Percentiles rank a stretch among this genome's conserved stretches.
Evolutionary conservation across 192 early-diverging fungal genomes (phyloP).

Genomic region (Mortierella hygrophila): DNA sequence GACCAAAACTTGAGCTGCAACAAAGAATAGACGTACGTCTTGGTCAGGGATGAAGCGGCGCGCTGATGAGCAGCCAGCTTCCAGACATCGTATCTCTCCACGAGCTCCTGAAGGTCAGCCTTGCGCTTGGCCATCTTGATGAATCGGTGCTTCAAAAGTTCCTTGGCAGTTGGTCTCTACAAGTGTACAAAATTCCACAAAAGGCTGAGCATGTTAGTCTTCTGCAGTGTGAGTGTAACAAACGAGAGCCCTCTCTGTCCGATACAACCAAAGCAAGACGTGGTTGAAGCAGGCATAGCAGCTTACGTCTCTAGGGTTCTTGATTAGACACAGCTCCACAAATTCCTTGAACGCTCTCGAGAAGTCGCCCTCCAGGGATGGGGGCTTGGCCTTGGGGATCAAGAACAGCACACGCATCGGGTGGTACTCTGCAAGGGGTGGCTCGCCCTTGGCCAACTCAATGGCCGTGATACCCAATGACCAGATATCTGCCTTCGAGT

Average conservation of each 20-base stretch:
- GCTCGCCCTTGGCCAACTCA: constrained; percentile 92
- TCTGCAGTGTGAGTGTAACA: not conserved
- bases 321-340: constrained; percentile 88
- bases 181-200: not conserved
- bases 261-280: not conserved
- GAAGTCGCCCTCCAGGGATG: constrained; percentile 83
- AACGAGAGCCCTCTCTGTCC: not conserved
- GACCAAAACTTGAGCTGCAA: not conserved
- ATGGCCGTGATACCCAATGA: constrained; percentile 97
- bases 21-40: constrained; percentile 25
- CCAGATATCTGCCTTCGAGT: constrained; percentile 94
- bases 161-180: constrained; percentile 89
- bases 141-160: constrained; percentile 92
- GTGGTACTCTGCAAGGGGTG: constrained; percentile 95
- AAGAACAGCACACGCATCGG: constrained; percentile 95
- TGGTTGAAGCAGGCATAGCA: not conserved
- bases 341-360: constrained; percentile 92
- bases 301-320: constrained; percentile 83
- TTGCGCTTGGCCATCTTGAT: constrained; percentile 87
- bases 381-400: constrained; percentile 94
- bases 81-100: constrained; percentile 87
- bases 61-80: constrained; percentile 63
- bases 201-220: not conserved
- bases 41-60: constrained; percentile 46
- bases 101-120: constrained; percentile 84